Conservation (phyloP, 73 alveolate species). For the Effrenium voratum region DNA sequence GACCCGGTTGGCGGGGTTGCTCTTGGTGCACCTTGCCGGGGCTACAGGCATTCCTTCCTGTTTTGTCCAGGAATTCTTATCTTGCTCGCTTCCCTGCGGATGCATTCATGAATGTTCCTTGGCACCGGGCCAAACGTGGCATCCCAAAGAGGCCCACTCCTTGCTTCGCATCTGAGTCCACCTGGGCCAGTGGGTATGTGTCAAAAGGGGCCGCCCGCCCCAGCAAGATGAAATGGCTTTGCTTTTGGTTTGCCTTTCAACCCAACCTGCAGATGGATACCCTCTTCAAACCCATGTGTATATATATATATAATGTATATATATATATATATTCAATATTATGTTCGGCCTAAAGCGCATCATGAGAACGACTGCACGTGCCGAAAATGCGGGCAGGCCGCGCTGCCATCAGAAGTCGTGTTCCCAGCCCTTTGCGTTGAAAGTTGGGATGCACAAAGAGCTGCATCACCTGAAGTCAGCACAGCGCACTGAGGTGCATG, state of each 20-base stretch:
- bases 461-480: constrained; percentile 45
- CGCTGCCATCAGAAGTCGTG: constrained; percentile 62
- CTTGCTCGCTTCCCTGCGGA: neutral
- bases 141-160: neutral
- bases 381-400: neutral
- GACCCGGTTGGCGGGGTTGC: constrained; percentile 77
- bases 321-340: no score
- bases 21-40: constrained; percentile 59
- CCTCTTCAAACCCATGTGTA: neutral
- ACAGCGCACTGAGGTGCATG: neutral
- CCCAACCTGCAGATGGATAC: neutral
- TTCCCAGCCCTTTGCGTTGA: constrained; percentile 69
- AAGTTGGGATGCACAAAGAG: constrained; percentile 75
- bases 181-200: no score
- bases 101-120: neutral
- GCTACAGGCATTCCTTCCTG: neutral
- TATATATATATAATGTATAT: no score
- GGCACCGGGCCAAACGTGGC: constrained; percentile 51
- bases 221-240: neutral
- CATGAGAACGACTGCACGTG: no score
- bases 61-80: neutral
- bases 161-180: constrained; percentile 19
- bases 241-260: no score
- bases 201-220: neutral
- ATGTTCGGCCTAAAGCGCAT: neutral